Base-by-base conservation (phyloP, 1,139 yeast genomes). In the Pichiaceae sp. region DNA sequence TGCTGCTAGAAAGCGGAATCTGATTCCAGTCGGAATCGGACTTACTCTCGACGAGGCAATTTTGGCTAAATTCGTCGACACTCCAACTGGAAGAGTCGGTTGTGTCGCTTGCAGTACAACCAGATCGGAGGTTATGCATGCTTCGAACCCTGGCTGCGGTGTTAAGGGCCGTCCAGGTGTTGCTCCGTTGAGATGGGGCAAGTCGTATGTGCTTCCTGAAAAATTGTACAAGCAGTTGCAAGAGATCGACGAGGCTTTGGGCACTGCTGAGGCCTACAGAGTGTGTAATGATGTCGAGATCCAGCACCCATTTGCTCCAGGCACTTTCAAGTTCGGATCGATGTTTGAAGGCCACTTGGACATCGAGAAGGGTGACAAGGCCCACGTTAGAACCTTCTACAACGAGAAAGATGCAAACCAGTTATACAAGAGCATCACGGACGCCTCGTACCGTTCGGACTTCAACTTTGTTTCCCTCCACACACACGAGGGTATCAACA, bases 401-500 rank as follows among this genome's bases (percentile, higher is more conserved):
- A 45, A 50, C 34, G 35, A 43, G 28, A 30, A 25, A 6, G 53
- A 50, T 38, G 48, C 46, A 11, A 39, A 39, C 4, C 44, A 45
- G 23, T 34, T 50, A n/a, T 30, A 48, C 15, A 46, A 34, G 29
- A 48, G 53, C 36, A 37, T 50, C 4, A 47, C 41, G 31, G 54
- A 50, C 40, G 32, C 45, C 12, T 44, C 44, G 4, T 42, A 38
- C 32, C 42, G 54, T 39, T 50, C 54, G 2, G 47, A 50, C 33
- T 42, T 47, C 34, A 48, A 48, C 33, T 43, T 50, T 36, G 46
- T 49, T 17, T 40, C 53, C 3, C 33, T 49, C 9, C 54, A 50
- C 33, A 50, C 54, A 8, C 54, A 50, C 32, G 54, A 50, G 35
- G 54, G 54, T 34, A 45, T 42, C 32, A 43, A 39, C 39, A 49